A percentile compares a stretch with the other conserved stretches of the same genome.
Evolutionary conservation across 768 basidiomycete genomes (phyloP).

Genomic region (Amanita brunnescens): DNA sequence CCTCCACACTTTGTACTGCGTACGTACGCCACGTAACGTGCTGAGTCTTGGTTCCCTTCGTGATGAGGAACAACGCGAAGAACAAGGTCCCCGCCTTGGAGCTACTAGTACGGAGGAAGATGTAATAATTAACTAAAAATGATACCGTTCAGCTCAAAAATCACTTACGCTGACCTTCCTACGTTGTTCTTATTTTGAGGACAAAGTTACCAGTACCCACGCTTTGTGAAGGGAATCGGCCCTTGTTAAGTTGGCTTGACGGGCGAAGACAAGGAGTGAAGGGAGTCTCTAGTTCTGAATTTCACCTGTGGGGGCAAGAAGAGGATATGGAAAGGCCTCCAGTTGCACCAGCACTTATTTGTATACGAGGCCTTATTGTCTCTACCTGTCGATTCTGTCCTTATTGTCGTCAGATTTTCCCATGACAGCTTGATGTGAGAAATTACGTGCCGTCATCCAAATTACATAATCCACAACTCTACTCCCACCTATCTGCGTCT

Average conservation of each 20-base stretch:
- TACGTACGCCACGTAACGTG: too few relatives aligned
- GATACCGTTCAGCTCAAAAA: background rate
- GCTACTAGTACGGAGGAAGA: too few relatives aligned
- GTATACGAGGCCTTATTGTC: slow-evolving; percentile 3
- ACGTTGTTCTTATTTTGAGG: background rate
- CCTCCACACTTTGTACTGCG: too few relatives aligned
- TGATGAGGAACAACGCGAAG: too few relatives aligned
- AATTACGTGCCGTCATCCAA: too few relatives aligned
- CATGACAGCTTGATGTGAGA: background rate
- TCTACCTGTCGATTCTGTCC: background rate
- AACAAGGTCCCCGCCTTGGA: too few relatives aligned
- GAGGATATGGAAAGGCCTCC: background rate
- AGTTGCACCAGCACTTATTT: background rate
- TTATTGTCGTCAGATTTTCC: slow-evolving; percentile 4
- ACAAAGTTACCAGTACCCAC: background rate
- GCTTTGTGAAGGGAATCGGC: background rate
- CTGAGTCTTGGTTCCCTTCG: too few relatives aligned
- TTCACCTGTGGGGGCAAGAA: background rate
- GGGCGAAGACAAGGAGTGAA: background rate
- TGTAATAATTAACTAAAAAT: too few relatives aligned
- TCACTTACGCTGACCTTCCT: background rate
- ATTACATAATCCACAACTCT: too few relatives aligned
- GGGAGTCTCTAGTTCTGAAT: background rate
- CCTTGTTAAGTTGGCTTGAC: too few relatives aligned
- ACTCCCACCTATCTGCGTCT: too few relatives aligned